Evolutionary conservation across 2,329 filamentous ascomycete species (phyloP).

Genomic region (Fusarium sp.): DNA sequence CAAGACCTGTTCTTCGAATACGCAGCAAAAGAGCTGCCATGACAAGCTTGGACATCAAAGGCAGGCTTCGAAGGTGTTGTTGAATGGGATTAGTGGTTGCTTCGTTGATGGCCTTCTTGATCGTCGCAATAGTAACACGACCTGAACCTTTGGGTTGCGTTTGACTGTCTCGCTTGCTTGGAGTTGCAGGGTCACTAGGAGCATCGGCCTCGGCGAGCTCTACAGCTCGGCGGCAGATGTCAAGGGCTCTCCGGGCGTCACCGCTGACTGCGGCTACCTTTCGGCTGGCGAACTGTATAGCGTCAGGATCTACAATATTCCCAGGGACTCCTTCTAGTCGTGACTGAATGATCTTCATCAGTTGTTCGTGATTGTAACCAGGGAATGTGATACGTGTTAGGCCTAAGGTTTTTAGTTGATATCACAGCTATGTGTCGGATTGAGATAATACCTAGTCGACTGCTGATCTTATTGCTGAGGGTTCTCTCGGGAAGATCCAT

Average conservation of each 20-base stretch:
- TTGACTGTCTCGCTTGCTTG: constrained; percentile 62
- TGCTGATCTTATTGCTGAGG: constrained; percentile 97
- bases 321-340: constrained; percentile 87
- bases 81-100: constrained; percentile 93
- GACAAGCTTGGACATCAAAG: constrained; percentile 84
- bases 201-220: constrained; percentile 87
- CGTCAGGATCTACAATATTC: constrained; percentile 90
- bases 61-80: constrained; percentile 84
- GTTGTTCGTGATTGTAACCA: constrained; percentile 94
- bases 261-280: constrained; percentile 98
- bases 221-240: constrained; percentile 94
- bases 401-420: constrained; percentile 50
- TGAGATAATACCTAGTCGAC: constrained; percentile 69
- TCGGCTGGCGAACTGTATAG: constrained; percentile 92
- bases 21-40: constrained; percentile 83
- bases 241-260: constrained; percentile 88
- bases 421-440: not conserved
- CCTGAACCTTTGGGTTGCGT: constrained; percentile 42
- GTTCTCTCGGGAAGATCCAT: constrained; percentile 98
- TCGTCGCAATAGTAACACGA: constrained; percentile 88
- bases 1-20: constrained; percentile 82
- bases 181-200: constrained; percentile 62
- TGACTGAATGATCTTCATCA: constrained; percentile 98
- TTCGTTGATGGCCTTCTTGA: constrained; percentile 94
- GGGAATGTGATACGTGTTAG: constrained; percentile 96